These are phyloP conservation scores for Colletotrichum simmondsii DNA, from an alignment of 2,329 filamentous ascomycete species.

Conservation along the genomic window DNA sequence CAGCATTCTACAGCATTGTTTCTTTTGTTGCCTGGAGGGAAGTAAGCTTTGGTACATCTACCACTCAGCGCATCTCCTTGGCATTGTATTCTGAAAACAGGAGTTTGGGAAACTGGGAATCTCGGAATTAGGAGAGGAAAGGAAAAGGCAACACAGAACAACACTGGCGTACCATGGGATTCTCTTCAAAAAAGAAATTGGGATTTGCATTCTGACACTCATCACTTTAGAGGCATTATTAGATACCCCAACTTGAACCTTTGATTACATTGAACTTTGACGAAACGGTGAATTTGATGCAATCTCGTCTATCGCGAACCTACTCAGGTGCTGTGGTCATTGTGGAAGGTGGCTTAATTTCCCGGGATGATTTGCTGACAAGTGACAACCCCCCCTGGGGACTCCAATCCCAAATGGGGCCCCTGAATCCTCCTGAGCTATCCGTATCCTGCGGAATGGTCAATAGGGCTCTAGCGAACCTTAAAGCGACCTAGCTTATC, in stretches of 20 bases:
- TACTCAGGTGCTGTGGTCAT: neutral
- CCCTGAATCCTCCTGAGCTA: neutral
- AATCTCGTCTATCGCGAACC: neutral
- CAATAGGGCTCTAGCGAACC: neutral
- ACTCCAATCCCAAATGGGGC: no score
- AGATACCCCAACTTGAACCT: neutral
- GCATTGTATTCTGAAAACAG: neutral
- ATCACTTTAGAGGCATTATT: neutral
- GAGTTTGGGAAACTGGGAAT: neutral
- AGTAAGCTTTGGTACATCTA: neutral
- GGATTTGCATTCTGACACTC: neutral
- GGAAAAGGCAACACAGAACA: neutral
- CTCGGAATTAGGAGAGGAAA: neutral
- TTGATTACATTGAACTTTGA: neutral
- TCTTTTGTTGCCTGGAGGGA: neutral
- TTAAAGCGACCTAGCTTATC: neutral
- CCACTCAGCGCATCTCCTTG: no score
- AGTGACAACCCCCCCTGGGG: no score
- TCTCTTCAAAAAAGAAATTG: neutral
- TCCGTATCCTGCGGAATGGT: neutral
- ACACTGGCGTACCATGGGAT: neutral
- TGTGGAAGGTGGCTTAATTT: neutral
- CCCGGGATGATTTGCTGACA: neutral
- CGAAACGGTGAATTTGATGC: neutral
- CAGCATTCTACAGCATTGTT: neutral